These are phyloP conservation scores for Lasiodiplodia gonubiensis DNA, from an alignment of 2,329 filamentous ascomycete genomes.

Conservation along the genomic window DNA sequence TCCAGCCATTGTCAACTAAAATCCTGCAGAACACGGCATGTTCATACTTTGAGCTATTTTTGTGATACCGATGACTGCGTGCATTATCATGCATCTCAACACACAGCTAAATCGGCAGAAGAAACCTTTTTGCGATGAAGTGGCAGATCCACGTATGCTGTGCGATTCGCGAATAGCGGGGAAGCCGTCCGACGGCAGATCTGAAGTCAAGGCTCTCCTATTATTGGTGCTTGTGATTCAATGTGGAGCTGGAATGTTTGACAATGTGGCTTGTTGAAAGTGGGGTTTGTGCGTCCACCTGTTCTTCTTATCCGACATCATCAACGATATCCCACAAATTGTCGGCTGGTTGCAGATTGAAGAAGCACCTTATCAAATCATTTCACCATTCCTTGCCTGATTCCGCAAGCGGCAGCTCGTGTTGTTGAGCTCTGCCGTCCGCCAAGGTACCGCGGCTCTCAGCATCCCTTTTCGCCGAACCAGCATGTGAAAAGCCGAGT, in stretches of 20 bases:
- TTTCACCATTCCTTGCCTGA: neutral
- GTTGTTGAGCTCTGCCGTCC: neutral
- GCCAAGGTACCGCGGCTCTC: neutral
- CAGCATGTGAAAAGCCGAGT: neutral
- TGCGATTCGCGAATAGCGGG: neutral
- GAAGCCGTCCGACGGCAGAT: neutral
- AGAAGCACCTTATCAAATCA: neutral
- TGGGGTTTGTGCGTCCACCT: neutral
- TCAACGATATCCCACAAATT: neutral
- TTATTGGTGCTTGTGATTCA: neutral
- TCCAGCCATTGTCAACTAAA: neutral
- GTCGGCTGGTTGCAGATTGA: neutral
- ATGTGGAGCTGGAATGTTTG: conserved; percentile 4
- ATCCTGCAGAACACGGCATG: neutral
- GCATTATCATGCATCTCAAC: neutral
- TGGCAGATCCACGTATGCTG: neutral
- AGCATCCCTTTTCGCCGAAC: neutral
- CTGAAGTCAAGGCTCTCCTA: neutral
- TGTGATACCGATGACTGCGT: neutral
- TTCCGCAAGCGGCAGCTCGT: neutral
- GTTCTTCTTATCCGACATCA: neutral
- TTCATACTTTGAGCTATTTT: neutral
- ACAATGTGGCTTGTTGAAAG: neutral
- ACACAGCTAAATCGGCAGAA: neutral
- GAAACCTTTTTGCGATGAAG: neutral